Percentiles rank a stretch among this genome's conserved stretches.
Evolutionary conservation across 805 yeast species (phyloP).

Genomic region (Nakazawaea holstii): DNA sequence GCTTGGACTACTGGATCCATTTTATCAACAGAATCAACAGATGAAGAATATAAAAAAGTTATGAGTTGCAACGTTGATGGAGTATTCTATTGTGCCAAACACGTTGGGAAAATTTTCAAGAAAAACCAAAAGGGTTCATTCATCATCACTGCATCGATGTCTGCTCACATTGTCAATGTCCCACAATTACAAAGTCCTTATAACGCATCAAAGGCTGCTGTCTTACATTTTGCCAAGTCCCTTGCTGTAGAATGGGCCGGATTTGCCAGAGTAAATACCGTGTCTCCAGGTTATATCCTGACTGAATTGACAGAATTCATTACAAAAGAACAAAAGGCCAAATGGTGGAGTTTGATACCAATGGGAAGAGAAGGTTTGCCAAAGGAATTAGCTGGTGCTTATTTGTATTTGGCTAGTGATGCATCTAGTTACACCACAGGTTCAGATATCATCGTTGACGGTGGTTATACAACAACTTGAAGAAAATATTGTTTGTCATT

Average conservation of each 20-base stretch:
- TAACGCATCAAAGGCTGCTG: conserved; percentile 84
- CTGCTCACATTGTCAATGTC: conserved; percentile 79
- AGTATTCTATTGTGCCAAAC: conserved; percentile 73
- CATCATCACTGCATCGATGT: conserved; percentile 84
- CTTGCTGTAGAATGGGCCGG: conserved; percentile 88
- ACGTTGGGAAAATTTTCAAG: conserved; percentile 67
- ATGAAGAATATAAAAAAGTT: conserved; percentile 64
- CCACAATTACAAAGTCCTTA: conserved; percentile 86
- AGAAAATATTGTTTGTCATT: no score
- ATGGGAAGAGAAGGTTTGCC: conserved; percentile 73
- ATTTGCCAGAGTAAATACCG: conserved; percentile 77
- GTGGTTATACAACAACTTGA: conserved; percentile 78
- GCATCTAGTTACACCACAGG: conserved; percentile 82
- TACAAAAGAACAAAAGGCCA: conserved; percentile 35
- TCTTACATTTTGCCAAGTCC: conserved; percentile 68
- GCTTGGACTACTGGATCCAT: conserved; percentile 70
- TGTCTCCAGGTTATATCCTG: conserved; percentile 82
- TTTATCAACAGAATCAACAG: conserved; percentile 39
- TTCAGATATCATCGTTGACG: conserved; percentile 70
- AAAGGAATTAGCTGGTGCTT: conserved; percentile 74
- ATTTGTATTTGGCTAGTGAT: conserved; percentile 72
- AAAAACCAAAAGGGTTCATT: conserved; percentile 73
- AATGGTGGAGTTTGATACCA: conserved; percentile 53
- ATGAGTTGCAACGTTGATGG: conserved; percentile 75
- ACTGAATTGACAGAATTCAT: conserved; percentile 57